phyloP scores from a whole-genome alignment of 2,329 filamentous ascomycete genomes.

The Diplodia corticola region DNA sequence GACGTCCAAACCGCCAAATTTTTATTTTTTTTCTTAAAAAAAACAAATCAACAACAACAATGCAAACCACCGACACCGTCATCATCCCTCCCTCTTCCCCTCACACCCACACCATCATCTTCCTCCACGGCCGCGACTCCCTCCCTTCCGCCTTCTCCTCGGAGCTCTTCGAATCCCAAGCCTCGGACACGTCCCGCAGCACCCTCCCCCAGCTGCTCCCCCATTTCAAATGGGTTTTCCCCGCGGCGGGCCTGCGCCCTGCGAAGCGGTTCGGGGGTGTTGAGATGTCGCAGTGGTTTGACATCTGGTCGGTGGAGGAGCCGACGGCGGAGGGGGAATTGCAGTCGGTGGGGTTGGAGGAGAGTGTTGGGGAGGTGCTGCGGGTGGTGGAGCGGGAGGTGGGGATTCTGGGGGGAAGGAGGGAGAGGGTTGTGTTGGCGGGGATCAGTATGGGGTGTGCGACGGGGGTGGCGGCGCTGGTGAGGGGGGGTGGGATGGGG shows the following conservation, averaged over 20 bases:
- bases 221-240: constrained; percentile 41
- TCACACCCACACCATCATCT: constrained; percentile 49
- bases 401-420: constrained; percentile 24
- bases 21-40: too few relatives aligned
- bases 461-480: constrained; percentile 25
- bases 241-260: constrained; percentile 29
- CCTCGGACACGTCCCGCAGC: constrained; percentile 26
- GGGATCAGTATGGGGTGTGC: constrained; percentile 28
- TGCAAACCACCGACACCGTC: background rate
- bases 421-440: constrained; percentile 23
- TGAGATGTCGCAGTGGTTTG: constrained; percentile 42
- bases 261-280: constrained; percentile 31
- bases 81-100: background rate
- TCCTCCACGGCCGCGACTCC: constrained; percentile 49
- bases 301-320: constrained; percentile 35
- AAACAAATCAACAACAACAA: background rate
- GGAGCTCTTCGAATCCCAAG: constrained; percentile 44
- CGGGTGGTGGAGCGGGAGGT: constrained; percentile 29
- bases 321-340: constrained; percentile 30
- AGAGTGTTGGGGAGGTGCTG: constrained; percentile 27
- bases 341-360: constrained; percentile 28
- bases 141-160: constrained; percentile 38
- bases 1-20: too few relatives aligned
- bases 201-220: constrained; percentile 38
- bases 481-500: background rate